Conservation (phyloP, 768 basidiomycete genomes). For the Suillus subalutaceus region DNA sequence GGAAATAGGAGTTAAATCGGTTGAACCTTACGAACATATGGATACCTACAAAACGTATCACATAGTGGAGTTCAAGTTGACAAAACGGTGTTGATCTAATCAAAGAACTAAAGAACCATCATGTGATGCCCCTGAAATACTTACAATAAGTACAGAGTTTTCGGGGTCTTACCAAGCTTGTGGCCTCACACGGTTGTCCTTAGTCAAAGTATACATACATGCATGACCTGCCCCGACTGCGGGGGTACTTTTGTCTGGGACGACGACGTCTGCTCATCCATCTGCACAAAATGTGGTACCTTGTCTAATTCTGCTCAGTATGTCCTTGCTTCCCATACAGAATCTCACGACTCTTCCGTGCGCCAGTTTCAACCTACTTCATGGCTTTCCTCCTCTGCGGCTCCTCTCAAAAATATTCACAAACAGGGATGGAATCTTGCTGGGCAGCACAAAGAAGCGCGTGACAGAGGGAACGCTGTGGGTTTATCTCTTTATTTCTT, state of each 20-base stretch:
- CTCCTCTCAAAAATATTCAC: slow-evolving; percentile 52
- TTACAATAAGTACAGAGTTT: slow-evolving; percentile 22
- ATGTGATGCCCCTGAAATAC: background rate
- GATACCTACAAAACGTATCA: background rate
- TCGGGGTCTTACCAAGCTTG: slow-evolving; percentile 25
- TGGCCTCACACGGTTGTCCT: background rate
- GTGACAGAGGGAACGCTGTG: slow-evolving; percentile 67
- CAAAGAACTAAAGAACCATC: slow-evolving; percentile 7
- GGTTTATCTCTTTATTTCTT: slow-evolving; percentile 24
- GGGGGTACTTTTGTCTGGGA: slow-evolving; percentile 54
- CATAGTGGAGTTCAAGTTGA: background rate
- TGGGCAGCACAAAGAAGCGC: slow-evolving; percentile 66
- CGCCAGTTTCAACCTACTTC: slow-evolving; percentile 33
- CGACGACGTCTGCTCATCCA: slow-evolving; percentile 58
- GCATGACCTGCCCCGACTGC: slow-evolving; percentile 54
- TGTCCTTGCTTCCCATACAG: slow-evolving; percentile 53
- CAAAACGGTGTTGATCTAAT: slow-evolving; percentile 6
- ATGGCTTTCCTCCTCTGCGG: slow-evolving; percentile 30
- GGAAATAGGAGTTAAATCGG: slow-evolving; percentile 17
- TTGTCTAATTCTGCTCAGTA: slow-evolving; percentile 64
- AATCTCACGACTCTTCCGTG: slow-evolving; percentile 38
- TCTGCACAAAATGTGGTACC: slow-evolving; percentile 76
- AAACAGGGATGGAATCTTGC: slow-evolving; percentile 61
- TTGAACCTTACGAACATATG: background rate
- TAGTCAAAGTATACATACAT: background rate